Conservation (phyloP, 2,329 filamentous ascomycete genomes). For the Alternaria panax region DNA sequence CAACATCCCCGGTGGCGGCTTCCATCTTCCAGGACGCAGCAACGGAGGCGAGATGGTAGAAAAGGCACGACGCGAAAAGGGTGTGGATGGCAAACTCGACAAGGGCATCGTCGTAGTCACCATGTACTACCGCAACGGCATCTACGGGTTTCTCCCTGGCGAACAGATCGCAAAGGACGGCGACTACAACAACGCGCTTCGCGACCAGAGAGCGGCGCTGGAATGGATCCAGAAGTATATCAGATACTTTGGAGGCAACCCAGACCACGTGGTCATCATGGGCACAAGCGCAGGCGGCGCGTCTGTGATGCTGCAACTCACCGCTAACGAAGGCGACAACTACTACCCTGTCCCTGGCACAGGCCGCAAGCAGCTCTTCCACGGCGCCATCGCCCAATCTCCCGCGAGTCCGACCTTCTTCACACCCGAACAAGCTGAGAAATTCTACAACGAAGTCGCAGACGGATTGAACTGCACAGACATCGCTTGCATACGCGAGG, state of each 20-base stretch:
- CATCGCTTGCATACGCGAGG: slow-evolving; percentile 38
- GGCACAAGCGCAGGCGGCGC: slow-evolving; percentile 48
- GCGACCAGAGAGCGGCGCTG: slow-evolving; percentile 51
- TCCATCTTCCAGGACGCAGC: slow-evolving; percentile 47
- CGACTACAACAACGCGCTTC: slow-evolving; percentile 47
- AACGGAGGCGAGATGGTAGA: slow-evolving; percentile 43
- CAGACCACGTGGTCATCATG: slow-evolving; percentile 56
- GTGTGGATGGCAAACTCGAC: slow-evolving; percentile 35
- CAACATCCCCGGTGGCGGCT: slow-evolving; percentile 57
- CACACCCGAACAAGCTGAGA: slow-evolving; percentile 39
- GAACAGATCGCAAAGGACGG: slow-evolving; percentile 48
- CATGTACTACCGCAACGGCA: slow-evolving; percentile 49
- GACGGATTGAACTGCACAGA: slow-evolving; percentile 42
- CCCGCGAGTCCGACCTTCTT: slow-evolving; percentile 45
- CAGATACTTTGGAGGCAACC: slow-evolving; percentile 55
- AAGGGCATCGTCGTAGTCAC: slow-evolving; percentile 45
- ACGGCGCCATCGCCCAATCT: slow-evolving; percentile 42
- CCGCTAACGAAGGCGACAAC: slow-evolving; percentile 42
- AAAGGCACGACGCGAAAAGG: slow-evolving; percentile 39
- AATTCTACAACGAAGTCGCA: slow-evolving; percentile 44
- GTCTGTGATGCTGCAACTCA: slow-evolving; percentile 40
- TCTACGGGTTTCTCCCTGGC: slow-evolving; percentile 56
- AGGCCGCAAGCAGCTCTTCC: slow-evolving; percentile 40
- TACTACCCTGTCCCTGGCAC: slow-evolving; percentile 35
- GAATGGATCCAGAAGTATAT: slow-evolving; percentile 54